phyloP scores from a whole-genome alignment of 371 early-diverging fungal genomes.

The Mucor sp. region DNA sequence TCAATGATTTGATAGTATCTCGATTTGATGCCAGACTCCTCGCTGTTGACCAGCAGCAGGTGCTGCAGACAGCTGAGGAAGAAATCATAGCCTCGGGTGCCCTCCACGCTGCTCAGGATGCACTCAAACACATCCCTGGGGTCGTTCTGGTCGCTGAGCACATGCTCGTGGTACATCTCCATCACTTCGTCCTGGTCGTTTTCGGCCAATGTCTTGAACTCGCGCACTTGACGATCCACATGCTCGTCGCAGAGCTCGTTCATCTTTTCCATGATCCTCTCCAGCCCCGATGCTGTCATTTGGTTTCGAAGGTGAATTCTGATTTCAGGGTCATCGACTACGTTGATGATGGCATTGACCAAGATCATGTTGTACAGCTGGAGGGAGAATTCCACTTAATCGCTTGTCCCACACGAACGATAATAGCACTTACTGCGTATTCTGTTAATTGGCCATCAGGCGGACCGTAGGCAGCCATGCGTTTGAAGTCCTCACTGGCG shows the following conservation, averaged over 20 bases:
- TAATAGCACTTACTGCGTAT: conserved; percentile 56
- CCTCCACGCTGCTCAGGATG: conserved; percentile 72
- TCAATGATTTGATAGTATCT: conserved; percentile 85
- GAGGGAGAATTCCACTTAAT: neutral
- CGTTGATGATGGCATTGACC: conserved; percentile 82
- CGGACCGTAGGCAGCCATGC: conserved; percentile 56
- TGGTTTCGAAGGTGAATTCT: conserved; percentile 81
- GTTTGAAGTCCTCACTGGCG: conserved; percentile 75
- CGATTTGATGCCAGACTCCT: conserved; percentile 57
- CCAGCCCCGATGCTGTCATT: conserved; percentile 74
- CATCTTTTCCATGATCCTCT: conserved; percentile 75
- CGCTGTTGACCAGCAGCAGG: conserved; percentile 69
- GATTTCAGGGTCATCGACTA: conserved; percentile 77
- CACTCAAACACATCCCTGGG: conserved; percentile 81
- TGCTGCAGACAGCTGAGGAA: conserved; percentile 82
- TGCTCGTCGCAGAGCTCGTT: conserved; percentile 65
- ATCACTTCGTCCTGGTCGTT: conserved; percentile 79
- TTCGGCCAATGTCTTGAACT: conserved; percentile 73
- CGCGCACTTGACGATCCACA: conserved; percentile 74
- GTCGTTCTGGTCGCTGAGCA: conserved; percentile 77
- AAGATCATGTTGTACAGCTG: conserved; percentile 79
- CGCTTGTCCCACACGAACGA: neutral
- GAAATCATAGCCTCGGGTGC: conserved; percentile 75
- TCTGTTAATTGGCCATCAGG: conserved; percentile 78
- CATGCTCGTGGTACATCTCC: conserved; percentile 76